Percentiles rank a stretch among this genome's conserved stretches.
Conservation (phyloP, 441 rosid species). For the Aquilaria agallochum region DNA sequence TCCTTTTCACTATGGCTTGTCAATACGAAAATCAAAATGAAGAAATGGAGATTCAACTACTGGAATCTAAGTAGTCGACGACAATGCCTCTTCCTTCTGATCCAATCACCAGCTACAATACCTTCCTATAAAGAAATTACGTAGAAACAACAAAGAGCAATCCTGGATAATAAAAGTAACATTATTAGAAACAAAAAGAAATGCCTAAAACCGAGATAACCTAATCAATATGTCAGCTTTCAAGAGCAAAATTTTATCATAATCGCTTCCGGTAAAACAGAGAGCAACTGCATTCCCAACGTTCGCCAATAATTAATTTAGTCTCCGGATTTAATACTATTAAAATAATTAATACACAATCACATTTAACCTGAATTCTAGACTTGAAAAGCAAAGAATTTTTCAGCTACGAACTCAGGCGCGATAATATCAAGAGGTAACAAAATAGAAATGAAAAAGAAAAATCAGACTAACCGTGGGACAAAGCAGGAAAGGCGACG, state of each 20-base stretch:
- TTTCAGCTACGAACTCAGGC: too few species aligned
- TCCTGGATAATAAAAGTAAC: slow-evolving; percentile 1
- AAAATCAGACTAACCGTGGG: slow-evolving; percentile 12
- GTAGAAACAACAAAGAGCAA: slow-evolving; percentile 9
- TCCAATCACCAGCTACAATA: slow-evolving; percentile 23
- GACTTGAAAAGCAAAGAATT: too few species aligned
- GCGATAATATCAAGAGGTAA: background rate
- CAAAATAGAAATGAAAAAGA: background rate
- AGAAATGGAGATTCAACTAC: background rate
- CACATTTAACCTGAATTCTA: too few species aligned
- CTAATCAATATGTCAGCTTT: background rate
- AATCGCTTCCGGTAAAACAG: background rate
- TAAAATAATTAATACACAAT: too few species aligned
- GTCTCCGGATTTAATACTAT: too few species aligned
- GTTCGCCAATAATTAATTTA: background rate
- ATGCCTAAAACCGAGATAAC: background rate
- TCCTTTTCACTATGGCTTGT: slow-evolving; percentile 10
- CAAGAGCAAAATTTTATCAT: background rate
- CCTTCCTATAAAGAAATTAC: slow-evolving; percentile 21
- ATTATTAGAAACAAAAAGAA: background rate
- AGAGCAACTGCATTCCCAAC: background rate
- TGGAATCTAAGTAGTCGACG: slow-evolving; percentile 16
- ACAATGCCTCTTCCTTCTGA: slow-evolving; percentile 16
- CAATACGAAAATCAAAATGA: too few species aligned
- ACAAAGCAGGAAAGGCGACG: background rate